These are phyloP conservation scores for Kodamaea alishanica DNA, from an alignment of 1,139 yeast species.

Conservation along the genomic window DNA sequence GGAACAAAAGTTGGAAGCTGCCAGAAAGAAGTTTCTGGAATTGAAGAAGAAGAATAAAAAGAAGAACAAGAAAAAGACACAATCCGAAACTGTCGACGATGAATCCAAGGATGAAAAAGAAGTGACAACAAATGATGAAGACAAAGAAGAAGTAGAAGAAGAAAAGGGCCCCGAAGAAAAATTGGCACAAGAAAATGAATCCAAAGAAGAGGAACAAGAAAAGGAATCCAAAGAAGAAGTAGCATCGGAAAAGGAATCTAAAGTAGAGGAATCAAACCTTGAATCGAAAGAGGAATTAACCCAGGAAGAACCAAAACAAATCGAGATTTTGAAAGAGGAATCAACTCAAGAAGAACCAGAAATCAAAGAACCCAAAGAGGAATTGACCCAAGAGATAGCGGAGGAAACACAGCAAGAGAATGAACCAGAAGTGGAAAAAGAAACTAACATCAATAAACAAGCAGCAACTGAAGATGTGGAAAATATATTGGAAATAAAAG, in stretches of 20 bases:
- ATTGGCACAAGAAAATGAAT: slow-evolving; percentile 7
- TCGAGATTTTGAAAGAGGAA: too few species aligned
- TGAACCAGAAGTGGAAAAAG: too few species aligned
- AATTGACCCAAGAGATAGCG: slow-evolving; percentile 1
- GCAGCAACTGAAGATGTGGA: too few species aligned
- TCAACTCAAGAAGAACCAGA: too few species aligned
- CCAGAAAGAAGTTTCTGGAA: slow-evolving; percentile 61
- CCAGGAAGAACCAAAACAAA: too few species aligned
- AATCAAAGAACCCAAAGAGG: slow-evolving; percentile 1
- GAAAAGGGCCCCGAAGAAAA: slow-evolving; percentile 7
- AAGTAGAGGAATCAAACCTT: not conserved
- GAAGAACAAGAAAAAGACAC: slow-evolving; percentile 18
- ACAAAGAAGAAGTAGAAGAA: slow-evolving; percentile 6
- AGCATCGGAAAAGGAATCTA: slow-evolving; percentile 3
- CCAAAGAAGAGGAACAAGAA: slow-evolving; percentile 6
- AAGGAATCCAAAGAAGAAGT: slow-evolving; percentile 1
- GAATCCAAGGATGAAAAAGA: slow-evolving; percentile 6
- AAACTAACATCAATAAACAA: too few species aligned
- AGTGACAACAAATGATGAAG: slow-evolving; percentile 7
- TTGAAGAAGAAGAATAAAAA: slow-evolving; percentile 58
- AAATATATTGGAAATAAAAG: not conserved
- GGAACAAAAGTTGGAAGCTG: slow-evolving; percentile 61
- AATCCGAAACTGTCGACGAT: slow-evolving; percentile 4
- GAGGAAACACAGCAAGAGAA: slow-evolving; percentile 1
- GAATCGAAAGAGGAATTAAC: too few species aligned